Conservation (phyloP, 2,329 filamentous ascomycete genomes). For the Sporothrix globosa region DNA sequence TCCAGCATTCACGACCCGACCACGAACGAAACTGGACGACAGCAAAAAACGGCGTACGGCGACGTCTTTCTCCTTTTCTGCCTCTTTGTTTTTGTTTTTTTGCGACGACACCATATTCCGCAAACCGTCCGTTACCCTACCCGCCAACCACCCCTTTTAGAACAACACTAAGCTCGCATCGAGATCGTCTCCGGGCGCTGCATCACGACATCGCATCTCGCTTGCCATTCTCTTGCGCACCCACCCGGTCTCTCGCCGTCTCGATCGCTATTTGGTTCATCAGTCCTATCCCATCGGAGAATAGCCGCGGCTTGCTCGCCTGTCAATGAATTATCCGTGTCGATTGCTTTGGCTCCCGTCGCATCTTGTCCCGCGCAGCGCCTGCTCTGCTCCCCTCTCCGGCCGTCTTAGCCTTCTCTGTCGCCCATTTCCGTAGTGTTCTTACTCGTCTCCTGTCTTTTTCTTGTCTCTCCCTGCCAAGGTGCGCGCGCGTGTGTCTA, state of each 20-base stretch:
- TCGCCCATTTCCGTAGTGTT: neutral
- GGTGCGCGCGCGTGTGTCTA: neutral
- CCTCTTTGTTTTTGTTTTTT: neutral
- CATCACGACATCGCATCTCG: slow-evolving; percentile 18
- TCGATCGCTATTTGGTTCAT: slow-evolving; percentile 1
- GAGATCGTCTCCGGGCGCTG: slow-evolving; percentile 13
- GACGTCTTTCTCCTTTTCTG: neutral
- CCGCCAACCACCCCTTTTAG: neutral
- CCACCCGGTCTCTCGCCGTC: neutral
- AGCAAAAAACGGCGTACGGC: neutral
- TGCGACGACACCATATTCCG: neutral
- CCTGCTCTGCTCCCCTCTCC: slow-evolving; percentile 4
- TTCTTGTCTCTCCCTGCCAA: neutral
- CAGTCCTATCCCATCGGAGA: neutral
- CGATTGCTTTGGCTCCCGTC: slow-evolving; percentile 25
- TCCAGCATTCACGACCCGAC: slow-evolving; percentile 6
- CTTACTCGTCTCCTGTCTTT: neutral
- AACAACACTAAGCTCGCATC: slow-evolving; percentile 1
- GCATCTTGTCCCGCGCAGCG: slow-evolving; percentile 20
- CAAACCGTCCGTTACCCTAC: neutral
- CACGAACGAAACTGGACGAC: slow-evolving; percentile 16
- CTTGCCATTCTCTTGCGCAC: neutral
- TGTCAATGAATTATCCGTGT: slow-evolving; percentile 11
- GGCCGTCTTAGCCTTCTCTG: slow-evolving; percentile 14
- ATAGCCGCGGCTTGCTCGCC: slow-evolving; percentile 23